Base-by-base conservation (phyloP, 352 stramenopile species). In the Globisporangium middletonii region DNA sequence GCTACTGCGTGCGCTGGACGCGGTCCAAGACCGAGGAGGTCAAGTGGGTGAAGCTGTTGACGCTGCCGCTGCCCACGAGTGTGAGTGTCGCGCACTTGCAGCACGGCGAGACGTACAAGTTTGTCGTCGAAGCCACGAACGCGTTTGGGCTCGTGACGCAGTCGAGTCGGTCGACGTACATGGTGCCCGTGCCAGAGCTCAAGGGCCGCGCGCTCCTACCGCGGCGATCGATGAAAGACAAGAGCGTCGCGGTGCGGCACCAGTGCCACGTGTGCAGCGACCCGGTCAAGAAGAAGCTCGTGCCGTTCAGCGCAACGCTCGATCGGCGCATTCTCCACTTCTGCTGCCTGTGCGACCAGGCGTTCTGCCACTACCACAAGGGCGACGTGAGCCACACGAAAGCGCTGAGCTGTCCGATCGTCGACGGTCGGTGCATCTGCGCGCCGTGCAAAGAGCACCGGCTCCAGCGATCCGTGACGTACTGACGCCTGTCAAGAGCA, bases 361-460 rank as follows among this genome's bases (percentile, higher is more conserved):
- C 91, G 57, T 94, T 94, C 60, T 94, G 84, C 52, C 83, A 92
- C 43, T 88, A 87, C 57, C 84, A 94, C 72, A 89, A 86, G 59
- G 79, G 76, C 37, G 72, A 91, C 56, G 82, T 90, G 33, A 74
- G 74, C 57, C 84, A 94, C 67, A 88, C 77, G 27, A 90, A 89
- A 43, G 81, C 83, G 7, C 60, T 94, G 49, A 86, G 75, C 56
- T 94, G 84, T 46, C 84, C 84, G 0, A 85, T 84, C 9, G 81
- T 94, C 11, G 83, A 90, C 38, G 84, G 84, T 8, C 77, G 72
- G 6, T 94, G 84, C 60, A 64, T 94, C 60, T 94, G 84, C 50
- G 60, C 71, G n/a, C 72, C 57, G 0, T 94, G 84, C 69, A 84
- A 90, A 55, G 71, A 86, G 30, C 80, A 68, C 11, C 73, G 73